These are phyloP conservation scores for Lachancea mirantina DNA, from an alignment of 805 yeast genomes.

Conservation along the genomic window DNA sequence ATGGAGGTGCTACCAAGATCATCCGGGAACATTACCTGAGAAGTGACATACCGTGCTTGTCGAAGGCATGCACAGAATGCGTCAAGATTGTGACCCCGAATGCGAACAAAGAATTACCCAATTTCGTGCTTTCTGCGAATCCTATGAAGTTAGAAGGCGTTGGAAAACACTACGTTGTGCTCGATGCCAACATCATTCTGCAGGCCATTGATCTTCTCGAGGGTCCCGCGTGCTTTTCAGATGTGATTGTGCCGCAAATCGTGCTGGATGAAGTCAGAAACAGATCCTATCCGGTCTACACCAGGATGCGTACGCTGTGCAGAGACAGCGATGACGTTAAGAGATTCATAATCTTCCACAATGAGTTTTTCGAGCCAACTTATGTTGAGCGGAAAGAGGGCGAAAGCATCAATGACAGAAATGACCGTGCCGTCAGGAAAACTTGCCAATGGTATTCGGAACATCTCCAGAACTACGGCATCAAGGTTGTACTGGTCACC, in stretches of 20 bases:
- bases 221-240: slow-evolving; percentile 65
- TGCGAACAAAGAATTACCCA: slow-evolving; percentile 60
- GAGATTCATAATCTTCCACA: slow-evolving; percentile 85
- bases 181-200: slow-evolving; percentile 84
- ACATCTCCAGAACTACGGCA: slow-evolving; percentile 46
- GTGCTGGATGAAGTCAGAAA: slow-evolving; percentile 90
- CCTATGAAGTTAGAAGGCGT: slow-evolving; percentile 47
- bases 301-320: slow-evolving; percentile 70
- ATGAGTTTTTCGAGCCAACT: slow-evolving; percentile 76
- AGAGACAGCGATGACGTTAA: slow-evolving; percentile 58
- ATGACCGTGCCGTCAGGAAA: slow-evolving; percentile 81
- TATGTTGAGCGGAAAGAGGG: slow-evolving; percentile 51
- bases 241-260: slow-evolving; percentile 91
- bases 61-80: slow-evolving; percentile 62
- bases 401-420: slow-evolving; percentile 81
- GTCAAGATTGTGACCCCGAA: slow-evolving; percentile 44
- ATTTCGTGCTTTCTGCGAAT: slow-evolving; percentile 52
- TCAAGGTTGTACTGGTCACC: slow-evolving; percentile 56
- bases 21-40: slow-evolving; percentile 93
- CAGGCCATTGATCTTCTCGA: slow-evolving; percentile 89
- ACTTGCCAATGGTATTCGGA: slow-evolving; percentile 62
- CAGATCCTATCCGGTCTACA: slow-evolving; percentile 79
- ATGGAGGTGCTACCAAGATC: slow-evolving; percentile 84
- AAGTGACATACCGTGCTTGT: slow-evolving; percentile 86
- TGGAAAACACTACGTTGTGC: slow-evolving; percentile 71